A percentile compares a stretch with the other conserved stretches of the same genome.
phyloP scores from a whole-genome alignment of 371 early-diverging fungal genomes.

The Batrachochytrium dendrobatidis region DNA sequence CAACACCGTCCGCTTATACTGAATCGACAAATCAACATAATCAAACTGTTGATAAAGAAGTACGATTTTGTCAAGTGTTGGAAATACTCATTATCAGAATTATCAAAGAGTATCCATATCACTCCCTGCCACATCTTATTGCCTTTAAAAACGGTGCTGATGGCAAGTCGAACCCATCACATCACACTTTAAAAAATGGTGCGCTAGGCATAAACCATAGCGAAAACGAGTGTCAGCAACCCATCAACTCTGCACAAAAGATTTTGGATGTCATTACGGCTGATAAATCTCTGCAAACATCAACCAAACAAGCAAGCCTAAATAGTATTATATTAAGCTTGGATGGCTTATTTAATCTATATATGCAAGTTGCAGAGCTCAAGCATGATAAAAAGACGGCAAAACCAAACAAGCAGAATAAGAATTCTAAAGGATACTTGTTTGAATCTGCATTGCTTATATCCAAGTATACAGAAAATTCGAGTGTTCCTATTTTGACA shows the following conservation, averaged over 20 bases:
- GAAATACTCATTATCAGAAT: slow-evolving; percentile 17
- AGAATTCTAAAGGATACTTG: slow-evolving; percentile 2
- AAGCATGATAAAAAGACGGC: neutral
- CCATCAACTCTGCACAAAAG: too few species aligned
- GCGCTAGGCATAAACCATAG: neutral
- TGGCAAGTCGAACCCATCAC: neutral
- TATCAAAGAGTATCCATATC: slow-evolving; percentile 30
- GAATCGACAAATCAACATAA: slow-evolving; percentile 1
- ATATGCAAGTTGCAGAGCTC: slow-evolving; percentile 5
- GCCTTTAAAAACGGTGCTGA: slow-evolving; percentile 36
- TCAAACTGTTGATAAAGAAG: slow-evolving; percentile 11
- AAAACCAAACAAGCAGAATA: slow-evolving; percentile 4
- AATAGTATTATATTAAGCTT: neutral
- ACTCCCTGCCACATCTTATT: slow-evolving; percentile 33
- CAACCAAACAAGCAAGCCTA: too few species aligned
- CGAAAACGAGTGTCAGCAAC: neutral
- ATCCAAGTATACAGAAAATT: neutral
- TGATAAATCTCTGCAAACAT: too few species aligned
- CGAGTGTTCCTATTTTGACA: slow-evolving; percentile 17
- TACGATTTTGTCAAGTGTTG: slow-evolving; percentile 19
- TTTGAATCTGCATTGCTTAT: slow-evolving; percentile 15
- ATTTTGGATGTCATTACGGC: too few species aligned
- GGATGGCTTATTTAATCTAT: neutral
- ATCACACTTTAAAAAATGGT: too few species aligned
- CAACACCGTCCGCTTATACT: neutral